phyloP scores from a whole-genome alignment of 1,139 yeast genomes.

The Nadsonia commutata region DNA sequence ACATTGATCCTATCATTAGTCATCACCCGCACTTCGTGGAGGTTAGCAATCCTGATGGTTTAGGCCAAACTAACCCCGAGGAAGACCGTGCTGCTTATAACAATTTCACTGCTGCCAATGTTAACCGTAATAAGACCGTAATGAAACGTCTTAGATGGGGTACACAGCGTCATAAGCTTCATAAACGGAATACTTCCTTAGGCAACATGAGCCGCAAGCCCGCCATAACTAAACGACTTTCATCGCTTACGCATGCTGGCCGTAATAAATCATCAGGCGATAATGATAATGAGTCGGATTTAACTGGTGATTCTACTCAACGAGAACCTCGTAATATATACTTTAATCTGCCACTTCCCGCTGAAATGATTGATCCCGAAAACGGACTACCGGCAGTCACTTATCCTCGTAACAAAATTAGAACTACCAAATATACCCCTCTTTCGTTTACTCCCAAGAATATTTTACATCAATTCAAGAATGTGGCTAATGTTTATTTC shows the following conservation, averaged over 20 bases:
- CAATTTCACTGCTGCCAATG: not conserved
- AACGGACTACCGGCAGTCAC: slow-evolving; percentile 41
- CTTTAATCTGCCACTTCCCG: slow-evolving; percentile 58
- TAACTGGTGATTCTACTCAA: not conserved
- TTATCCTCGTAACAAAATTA: slow-evolving; percentile 79
- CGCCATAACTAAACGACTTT: not conserved
- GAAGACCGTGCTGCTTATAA: not conserved
- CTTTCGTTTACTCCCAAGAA: slow-evolving; percentile 79
- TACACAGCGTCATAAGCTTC: not conserved
- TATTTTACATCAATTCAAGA: slow-evolving; percentile 61
- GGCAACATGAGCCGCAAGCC: not conserved
- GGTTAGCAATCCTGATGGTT: not conserved
- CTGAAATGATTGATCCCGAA: slow-evolving; percentile 38
- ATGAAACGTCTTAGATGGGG: not conserved
- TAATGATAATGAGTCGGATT: not conserved
- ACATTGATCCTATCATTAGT: not conserved
- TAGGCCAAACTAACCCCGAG: too few species aligned
- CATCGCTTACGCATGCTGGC: not conserved
- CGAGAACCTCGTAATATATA: slow-evolving; percentile 21
- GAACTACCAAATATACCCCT: slow-evolving; percentile 94
- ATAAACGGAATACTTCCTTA: not conserved
- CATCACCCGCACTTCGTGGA: not conserved
- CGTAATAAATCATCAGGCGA: not conserved
- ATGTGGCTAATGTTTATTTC: slow-evolving; percentile 84
- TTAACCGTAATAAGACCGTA: not conserved